Base-by-base conservation (phyloP, 2,329 filamentous ascomycete genomes). In the Scleromitrula shiraiana region DNA sequence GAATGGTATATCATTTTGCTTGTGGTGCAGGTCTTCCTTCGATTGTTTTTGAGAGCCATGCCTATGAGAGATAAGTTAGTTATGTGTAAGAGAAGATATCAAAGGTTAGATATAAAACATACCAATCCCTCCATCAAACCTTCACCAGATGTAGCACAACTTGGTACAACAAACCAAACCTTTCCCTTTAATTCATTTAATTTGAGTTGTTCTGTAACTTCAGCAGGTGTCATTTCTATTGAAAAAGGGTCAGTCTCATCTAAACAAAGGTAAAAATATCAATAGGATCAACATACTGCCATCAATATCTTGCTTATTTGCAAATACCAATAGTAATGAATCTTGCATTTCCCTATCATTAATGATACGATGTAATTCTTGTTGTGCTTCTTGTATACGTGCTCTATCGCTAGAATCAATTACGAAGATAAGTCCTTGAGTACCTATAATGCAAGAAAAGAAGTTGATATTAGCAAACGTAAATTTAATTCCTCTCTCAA, bases 281-380 rank as follows among this genome's bases (percentile, higher is more conserved):
- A 14, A 41, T 42, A 44, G 26, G 17, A 26, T 20, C 40, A 29
- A 69, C 74, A 49, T 70, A 87, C 88, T 82, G 65, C 88, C 87
- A 50, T 78, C 75, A 60, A 97, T 74, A 80, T 98, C 93, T 72
- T 97, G 93, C 80, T 98, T 98, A 76, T 98, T 98, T 64, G 93
- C 93, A 68, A 98, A 97, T 35, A 98, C 91, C 52, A 97, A 73
- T 60, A 98, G 74, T 60, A 97, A 75, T 53, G 89, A 90, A 65
- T 97, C 91, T 72, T 93, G 90, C 82, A 97, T 91, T 76, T 98
- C 93, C 56, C 91, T 83, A 68, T 97, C 93, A 69, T 95, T 93
- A 72, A 97, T 88, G 71, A 97, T 97, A 65, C 91, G 86, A 73
- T 96, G 89, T 57, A 98, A 76, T 69, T 98, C 93, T 67, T 88